phyloP scores from a whole-genome alignment of 1,284 basidiomycete genomes.

The Ustilago bromivora region DNA sequence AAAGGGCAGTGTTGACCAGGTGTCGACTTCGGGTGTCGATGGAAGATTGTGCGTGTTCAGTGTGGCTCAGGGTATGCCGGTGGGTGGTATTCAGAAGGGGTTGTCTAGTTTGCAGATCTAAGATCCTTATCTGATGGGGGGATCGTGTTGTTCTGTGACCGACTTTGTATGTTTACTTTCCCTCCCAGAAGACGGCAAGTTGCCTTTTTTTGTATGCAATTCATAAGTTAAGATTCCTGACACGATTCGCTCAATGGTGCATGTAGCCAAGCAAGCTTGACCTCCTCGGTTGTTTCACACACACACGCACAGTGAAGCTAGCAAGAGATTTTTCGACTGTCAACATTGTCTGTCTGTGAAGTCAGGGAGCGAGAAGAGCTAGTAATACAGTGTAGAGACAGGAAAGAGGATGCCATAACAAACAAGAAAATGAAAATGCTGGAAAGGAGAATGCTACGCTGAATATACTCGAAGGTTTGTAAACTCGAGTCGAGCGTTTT shows the following conservation, averaged over 20 bases:
- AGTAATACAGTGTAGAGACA: slow-evolving; percentile 32
- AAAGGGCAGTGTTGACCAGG: slow-evolving; percentile 75
- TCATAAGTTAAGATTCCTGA: background rate
- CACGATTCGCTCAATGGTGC: background rate
- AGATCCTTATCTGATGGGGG: background rate
- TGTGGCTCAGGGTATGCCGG: slow-evolving; percentile 71
- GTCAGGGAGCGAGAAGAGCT: slow-evolving; percentile 4
- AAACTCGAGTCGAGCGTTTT: background rate
- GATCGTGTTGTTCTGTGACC: background rate
- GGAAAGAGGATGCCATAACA: background rate
- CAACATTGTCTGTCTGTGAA: background rate
- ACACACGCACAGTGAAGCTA: background rate
- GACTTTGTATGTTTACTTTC: too few species aligned
- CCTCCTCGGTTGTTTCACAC: background rate
- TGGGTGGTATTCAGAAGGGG: slow-evolving; percentile 58
- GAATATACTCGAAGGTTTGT: background rate
- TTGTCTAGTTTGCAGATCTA: slow-evolving; percentile 56
- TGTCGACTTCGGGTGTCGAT: slow-evolving; percentile 95
- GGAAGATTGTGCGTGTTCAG: slow-evolving; percentile 94
- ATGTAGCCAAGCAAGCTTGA: background rate
- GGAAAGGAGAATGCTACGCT: slow-evolving; percentile 3
- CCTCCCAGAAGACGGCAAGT: too few species aligned
- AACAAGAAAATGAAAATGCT: slow-evolving; percentile 8
- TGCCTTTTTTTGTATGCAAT: background rate
- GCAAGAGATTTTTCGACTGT: background rate